phyloP scores from a whole-genome alignment of 306 rosid species.

The Dalbergia cochinchinensis region DNA sequence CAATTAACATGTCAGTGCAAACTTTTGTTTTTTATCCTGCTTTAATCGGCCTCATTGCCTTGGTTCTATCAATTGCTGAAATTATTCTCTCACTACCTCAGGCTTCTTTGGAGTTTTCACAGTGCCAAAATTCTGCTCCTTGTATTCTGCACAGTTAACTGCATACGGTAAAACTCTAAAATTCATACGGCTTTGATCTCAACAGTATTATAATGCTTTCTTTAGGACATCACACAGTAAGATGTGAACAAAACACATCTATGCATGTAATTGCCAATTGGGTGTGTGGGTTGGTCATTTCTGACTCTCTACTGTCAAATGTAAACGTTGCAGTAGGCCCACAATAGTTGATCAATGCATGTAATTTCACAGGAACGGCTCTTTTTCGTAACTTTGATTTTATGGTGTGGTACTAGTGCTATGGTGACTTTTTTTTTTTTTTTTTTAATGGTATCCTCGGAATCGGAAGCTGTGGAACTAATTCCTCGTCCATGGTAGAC shows the following conservation, averaged over 20 bases:
- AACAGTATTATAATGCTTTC: constrained; percentile 12
- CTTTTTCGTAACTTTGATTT: constrained; percentile 14
- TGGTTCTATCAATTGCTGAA: constrained; percentile 3
- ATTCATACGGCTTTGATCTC: constrained; percentile 9
- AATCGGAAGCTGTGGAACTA: too few relatives aligned
- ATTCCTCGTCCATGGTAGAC: too few relatives aligned
- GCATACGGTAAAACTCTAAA: constrained; percentile 64
- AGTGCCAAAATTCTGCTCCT: constrained; percentile 71
- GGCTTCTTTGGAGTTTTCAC: constrained; percentile 85
- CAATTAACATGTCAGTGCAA: constrained; percentile 22
- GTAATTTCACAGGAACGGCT: constrained; percentile 36
- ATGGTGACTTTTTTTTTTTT: too few relatives aligned
- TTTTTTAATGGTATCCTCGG: too few relatives aligned
- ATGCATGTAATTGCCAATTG: neutral
- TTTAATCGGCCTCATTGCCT: neutral
- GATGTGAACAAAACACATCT: neutral
- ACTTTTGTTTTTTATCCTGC: neutral
- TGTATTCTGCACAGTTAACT: constrained; percentile 64
- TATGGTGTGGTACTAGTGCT: neutral
- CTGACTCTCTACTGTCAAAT: constrained; percentile 5
- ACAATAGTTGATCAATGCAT: constrained; percentile 4
- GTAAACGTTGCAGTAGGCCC: constrained; percentile 19
- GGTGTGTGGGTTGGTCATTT: neutral
- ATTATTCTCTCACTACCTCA: constrained; percentile 45
- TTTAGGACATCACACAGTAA: neutral